Evolutionary conservation across 495 filamentous ascomycete species (phyloP).

Genomic region (Xylaria scruposa): DNA sequence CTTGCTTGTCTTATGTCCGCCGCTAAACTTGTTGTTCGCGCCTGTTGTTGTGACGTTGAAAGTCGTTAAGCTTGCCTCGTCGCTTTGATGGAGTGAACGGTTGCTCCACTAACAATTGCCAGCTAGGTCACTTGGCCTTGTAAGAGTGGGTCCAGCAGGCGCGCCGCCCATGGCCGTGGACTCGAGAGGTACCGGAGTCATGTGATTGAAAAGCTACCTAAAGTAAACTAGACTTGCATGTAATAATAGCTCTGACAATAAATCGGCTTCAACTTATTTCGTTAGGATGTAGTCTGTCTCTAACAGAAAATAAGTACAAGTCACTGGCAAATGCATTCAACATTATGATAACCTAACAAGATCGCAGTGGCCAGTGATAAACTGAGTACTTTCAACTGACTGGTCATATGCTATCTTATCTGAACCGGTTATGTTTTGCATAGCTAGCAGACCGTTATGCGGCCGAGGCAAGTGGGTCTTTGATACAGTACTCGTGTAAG

Average conservation of each 20-base stretch:
- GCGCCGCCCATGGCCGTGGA: neutral
- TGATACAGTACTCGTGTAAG: neutral
- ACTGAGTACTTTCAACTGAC: neutral
- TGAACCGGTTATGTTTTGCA: neutral
- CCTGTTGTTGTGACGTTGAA: neutral
- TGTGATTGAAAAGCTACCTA: constrained; percentile 17
- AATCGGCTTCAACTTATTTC: neutral
- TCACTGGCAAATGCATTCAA: neutral
- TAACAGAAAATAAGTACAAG: neutral
- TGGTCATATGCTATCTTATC: neutral
- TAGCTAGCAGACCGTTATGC: neutral
- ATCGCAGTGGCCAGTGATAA: neutral
- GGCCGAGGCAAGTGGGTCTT: constrained; percentile 23
- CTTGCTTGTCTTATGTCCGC: neutral
- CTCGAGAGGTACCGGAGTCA: constrained; percentile 13
- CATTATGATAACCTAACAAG: neutral
- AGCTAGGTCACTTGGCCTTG: constrained; percentile 9
- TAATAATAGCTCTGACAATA: neutral
- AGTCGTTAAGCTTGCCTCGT: constrained; percentile 11
- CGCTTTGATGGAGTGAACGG: neutral
- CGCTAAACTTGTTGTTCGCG: neutral
- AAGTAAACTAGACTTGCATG: neutral
- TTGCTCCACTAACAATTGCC: constrained; percentile 2
- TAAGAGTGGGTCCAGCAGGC: constrained; percentile 21
- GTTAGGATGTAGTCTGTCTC: neutral